phyloP scores from a whole-genome alignment of 306 rosid species.

The Dalbergia oliveri region DNA sequence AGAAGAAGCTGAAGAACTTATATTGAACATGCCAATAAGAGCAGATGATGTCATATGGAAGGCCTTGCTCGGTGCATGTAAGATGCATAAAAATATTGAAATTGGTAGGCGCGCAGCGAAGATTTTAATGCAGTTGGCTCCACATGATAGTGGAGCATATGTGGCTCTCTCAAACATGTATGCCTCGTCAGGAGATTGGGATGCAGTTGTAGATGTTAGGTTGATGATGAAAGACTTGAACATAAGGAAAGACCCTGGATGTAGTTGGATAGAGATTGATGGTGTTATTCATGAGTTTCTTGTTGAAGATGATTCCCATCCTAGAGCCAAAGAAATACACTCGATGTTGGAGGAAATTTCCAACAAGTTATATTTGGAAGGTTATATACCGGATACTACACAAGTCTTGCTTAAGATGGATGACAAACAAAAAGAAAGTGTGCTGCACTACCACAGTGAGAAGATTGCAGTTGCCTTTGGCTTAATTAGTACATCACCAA shows the following conservation, averaged over 20 bases:
- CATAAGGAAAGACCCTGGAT: constrained; percentile 84
- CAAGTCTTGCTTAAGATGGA: constrained; percentile 74
- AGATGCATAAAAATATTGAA: constrained; percentile 64
- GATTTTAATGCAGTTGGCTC: constrained; percentile 69
- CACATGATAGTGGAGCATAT: constrained; percentile 79
- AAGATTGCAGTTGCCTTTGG: constrained; percentile 91
- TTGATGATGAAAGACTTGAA: constrained; percentile 74
- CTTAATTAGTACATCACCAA: constrained; percentile 65
- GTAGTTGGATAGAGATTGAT: constrained; percentile 78
- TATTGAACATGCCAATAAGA: constrained; percentile 66
- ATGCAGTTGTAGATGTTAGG: constrained; percentile 73
- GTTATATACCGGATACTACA: constrained; percentile 63
- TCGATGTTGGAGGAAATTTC: constrained; percentile 71
- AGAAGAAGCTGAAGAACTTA: constrained; percentile 79
- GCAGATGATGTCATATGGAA: constrained; percentile 86
- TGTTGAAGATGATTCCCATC: constrained; percentile 77
- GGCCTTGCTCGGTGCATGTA: constrained; percentile 86
- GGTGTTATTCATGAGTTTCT: constrained; percentile 81
- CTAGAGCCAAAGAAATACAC: constrained; percentile 72
- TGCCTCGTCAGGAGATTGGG: constrained; percentile 78
- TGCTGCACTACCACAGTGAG: constrained; percentile 77
- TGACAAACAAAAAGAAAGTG: constrained; percentile 63
- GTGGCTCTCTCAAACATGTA: constrained; percentile 86
- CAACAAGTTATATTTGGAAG: constrained; percentile 58
- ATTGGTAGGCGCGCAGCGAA: constrained; percentile 65